Evolutionary conservation across 352 stramenopile species (phyloP).

Genomic region (Globisporangium viniferum): DNA sequence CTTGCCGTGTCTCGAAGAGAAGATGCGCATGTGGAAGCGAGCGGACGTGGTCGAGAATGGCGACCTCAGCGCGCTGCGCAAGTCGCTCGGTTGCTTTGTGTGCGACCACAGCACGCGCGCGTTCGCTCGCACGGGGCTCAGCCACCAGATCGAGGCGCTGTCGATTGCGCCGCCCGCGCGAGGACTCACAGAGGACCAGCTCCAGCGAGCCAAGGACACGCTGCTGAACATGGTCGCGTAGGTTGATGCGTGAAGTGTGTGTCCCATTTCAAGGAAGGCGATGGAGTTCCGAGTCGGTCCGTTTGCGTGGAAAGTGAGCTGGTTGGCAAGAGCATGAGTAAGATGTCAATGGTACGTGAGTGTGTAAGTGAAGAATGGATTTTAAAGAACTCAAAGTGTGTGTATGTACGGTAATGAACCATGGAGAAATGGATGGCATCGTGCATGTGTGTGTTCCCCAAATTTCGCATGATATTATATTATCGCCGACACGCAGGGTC

Average conservation of each 20-base stretch:
- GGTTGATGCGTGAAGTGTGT: not conserved
- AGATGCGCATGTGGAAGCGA: constrained; percentile 88
- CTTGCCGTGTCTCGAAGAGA: constrained; percentile 74
- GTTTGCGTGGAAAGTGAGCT: not conserved
- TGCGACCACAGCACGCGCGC: constrained; percentile 76
- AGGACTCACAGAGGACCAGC: constrained; percentile 64
- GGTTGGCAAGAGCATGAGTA: not conserved
- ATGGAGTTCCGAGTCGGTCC: not conserved
- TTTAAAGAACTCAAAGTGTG: not conserved
- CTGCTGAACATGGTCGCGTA: constrained; percentile 26
- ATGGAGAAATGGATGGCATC: constrained; percentile 22
- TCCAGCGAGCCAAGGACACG: constrained; percentile 73
- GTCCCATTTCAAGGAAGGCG: not conserved
- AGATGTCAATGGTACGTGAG: not conserved
- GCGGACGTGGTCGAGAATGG: constrained; percentile 42
- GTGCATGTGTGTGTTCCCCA: constrained; percentile 34
- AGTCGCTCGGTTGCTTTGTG: constrained; percentile 72
- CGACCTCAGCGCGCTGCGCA: constrained; percentile 35
- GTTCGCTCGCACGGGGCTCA: constrained; percentile 43
- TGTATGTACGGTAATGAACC: not conserved
- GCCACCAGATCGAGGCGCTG: constrained; percentile 37
- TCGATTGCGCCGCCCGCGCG: constrained; percentile 28
- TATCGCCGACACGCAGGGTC: constrained; percentile 32
- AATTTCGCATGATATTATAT: constrained; percentile 86
- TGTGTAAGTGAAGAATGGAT: not conserved